Percentiles rank a stretch among this genome's conserved stretches.
phyloP scores from a whole-genome alignment of 805 yeast genomes.

The Wickerhamiella alocasiicola region DNA sequence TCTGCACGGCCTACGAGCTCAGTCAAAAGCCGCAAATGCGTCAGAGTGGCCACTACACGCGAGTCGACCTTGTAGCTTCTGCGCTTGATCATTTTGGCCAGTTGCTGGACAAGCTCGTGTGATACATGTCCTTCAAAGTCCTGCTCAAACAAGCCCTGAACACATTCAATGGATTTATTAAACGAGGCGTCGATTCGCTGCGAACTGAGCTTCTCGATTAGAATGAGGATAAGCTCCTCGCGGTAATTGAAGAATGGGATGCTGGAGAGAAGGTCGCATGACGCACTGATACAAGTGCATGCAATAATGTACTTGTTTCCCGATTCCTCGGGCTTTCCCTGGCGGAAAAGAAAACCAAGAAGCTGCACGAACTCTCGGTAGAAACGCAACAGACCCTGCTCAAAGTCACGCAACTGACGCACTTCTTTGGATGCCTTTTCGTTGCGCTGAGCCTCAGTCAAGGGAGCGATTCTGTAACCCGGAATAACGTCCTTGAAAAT shows the following conservation, averaged over 20 bases:
- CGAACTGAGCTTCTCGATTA: slow-evolving; percentile 56
- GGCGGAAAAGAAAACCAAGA: slow-evolving; percentile 34
- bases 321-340: slow-evolving; percentile 23
- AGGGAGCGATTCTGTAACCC: slow-evolving; percentile 70
- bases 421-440: slow-evolving; percentile 80
- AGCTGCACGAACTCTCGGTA: slow-evolving; percentile 56
- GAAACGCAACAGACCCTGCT: slow-evolving; percentile 58
- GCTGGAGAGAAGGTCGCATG: slow-evolving; percentile 59
- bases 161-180: slow-evolving; percentile 44
- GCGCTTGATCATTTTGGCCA: slow-evolving; percentile 58
- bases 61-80: slow-evolving; percentile 76
- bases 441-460: slow-evolving; percentile 65
- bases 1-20: slow-evolving; percentile 29
- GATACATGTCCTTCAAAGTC: slow-evolving; percentile 77
- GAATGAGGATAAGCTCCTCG: slow-evolving; percentile 53
- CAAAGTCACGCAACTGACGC: slow-evolving; percentile 62
- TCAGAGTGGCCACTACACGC: slow-evolving; percentile 57
- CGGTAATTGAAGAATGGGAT: slow-evolving; percentile 73
- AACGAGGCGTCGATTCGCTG: slow-evolving; percentile 38
- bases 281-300: slow-evolving; percentile 50
- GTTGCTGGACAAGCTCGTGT: slow-evolving; percentile 53
- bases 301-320: slow-evolving; percentile 22
- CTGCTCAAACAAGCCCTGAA: slow-evolving; percentile 59
- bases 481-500: slow-evolving; percentile 81
- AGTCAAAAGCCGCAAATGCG: slow-evolving; percentile 40